phyloP scores from a whole-genome alignment of 495 filamentous ascomycete species.

The Neurospora sp. region DNA sequence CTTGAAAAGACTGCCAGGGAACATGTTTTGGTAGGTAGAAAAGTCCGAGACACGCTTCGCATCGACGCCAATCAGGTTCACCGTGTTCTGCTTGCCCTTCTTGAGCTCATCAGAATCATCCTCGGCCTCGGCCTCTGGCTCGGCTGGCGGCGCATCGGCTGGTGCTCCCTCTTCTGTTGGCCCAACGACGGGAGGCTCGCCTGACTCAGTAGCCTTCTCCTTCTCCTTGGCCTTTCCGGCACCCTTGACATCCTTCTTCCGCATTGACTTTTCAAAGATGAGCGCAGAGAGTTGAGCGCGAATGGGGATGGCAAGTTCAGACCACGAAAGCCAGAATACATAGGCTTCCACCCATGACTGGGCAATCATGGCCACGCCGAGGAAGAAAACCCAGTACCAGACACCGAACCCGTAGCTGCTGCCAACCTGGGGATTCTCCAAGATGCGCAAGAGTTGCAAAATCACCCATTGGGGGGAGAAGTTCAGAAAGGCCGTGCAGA shows the following conservation, averaged over 20 bases:
- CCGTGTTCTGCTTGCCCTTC: conserved; percentile 62
- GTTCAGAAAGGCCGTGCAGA: conserved; percentile 43
- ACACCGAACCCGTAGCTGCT: conserved; percentile 32
- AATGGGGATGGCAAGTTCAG: conserved; percentile 53
- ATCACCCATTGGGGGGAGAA: conserved; percentile 65
- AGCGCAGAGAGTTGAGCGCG: conserved; percentile 60
- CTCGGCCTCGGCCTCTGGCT: conserved; percentile 28
- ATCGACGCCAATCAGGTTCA: conserved; percentile 76
- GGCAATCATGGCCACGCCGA: conserved; percentile 48
- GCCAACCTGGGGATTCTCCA: conserved; percentile 49
- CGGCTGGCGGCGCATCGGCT: conserved; percentile 7
- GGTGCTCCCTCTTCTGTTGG: conserved; percentile 11
- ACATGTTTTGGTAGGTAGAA: conserved; percentile 52
- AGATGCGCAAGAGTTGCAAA: conserved; percentile 48
- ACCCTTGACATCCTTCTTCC: conserved; percentile 63
- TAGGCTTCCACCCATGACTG: conserved; percentile 50
- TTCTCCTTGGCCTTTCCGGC: conserved; percentile 22
- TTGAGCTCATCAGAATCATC: conserved; percentile 42
- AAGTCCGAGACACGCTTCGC: conserved; percentile 65
- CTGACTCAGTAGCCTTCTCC: conserved; percentile 7
- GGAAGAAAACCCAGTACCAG: conserved; percentile 58
- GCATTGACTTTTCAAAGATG: conserved; percentile 70
- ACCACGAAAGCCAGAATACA: conserved; percentile 56
- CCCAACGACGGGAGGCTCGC: conserved; percentile 15
- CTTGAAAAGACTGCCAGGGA: conserved; percentile 50